Evolutionary conservation across 192 early-diverging fungal species (phyloP).

Genomic region (Thoreauomyces humboldtii): DNA sequence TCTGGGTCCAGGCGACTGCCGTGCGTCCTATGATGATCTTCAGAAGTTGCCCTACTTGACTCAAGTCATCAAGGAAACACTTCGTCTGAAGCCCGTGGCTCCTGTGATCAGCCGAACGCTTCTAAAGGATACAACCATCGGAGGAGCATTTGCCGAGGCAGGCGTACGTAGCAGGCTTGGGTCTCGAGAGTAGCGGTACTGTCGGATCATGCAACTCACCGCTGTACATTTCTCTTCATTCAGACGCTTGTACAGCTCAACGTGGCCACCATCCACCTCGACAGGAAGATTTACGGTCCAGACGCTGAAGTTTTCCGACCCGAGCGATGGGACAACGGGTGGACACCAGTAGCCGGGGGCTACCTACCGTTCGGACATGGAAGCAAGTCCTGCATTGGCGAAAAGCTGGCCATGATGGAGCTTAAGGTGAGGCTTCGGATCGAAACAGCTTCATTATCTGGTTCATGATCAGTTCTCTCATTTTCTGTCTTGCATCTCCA

Average conservation of each 20-base stretch:
- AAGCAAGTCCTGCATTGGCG: slow-evolving; percentile 38
- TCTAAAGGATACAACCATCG: neutral
- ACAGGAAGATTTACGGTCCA: slow-evolving; percentile 23
- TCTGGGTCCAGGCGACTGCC: neutral
- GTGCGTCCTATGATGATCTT: neutral
- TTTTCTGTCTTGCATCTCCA: neutral
- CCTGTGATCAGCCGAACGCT: neutral
- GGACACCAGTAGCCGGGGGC: slow-evolving; percentile 11
- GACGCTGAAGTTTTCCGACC: slow-evolving; percentile 39
- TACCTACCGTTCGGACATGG: slow-evolving; percentile 47
- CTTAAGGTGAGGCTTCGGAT: neutral
- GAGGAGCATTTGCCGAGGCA: neutral
- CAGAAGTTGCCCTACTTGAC: slow-evolving; percentile 29
- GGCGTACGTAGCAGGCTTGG: neutral
- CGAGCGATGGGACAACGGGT: slow-evolving; percentile 33
- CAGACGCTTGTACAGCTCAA: slow-evolving; percentile 18
- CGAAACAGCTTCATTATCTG: too few relatives aligned
- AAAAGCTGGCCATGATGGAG: neutral
- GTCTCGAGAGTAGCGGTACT: too few relatives aligned
- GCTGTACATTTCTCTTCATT: too few relatives aligned
- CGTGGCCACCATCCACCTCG: slow-evolving; percentile 31
- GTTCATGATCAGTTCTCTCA: too few relatives aligned
- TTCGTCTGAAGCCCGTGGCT: slow-evolving; percentile 36
- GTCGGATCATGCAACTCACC: too few relatives aligned
- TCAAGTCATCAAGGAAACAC: slow-evolving; percentile 37